These are phyloP conservation scores for Trichoderma gamsii DNA, from an alignment of 495 filamentous ascomycete genomes.

Conservation along the genomic window DNA sequence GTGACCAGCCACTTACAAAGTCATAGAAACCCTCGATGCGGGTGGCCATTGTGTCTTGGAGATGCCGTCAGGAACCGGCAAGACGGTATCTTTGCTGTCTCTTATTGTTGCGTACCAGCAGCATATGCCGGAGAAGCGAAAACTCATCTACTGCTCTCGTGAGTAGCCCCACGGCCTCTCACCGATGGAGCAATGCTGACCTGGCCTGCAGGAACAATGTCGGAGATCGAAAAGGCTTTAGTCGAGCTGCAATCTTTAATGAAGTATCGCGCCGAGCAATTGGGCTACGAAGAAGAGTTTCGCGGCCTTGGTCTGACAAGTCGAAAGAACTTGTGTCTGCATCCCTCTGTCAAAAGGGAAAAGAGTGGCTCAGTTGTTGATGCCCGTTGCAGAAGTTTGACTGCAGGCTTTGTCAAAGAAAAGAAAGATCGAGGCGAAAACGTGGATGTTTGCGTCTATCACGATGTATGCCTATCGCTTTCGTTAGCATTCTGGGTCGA, in stretches of 20 bases:
- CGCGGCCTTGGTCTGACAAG: slow-evolving; percentile 86
- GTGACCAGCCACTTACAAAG: slow-evolving; percentile 12
- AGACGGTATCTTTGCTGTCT: slow-evolving; percentile 91
- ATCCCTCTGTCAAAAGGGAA: slow-evolving; percentile 90
- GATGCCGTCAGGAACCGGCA: slow-evolving; percentile 99
- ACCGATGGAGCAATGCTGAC: not conserved
- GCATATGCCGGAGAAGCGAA: slow-evolving; percentile 81
- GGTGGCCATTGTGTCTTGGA: slow-evolving; percentile 96
- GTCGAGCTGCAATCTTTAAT: slow-evolving; percentile 87
- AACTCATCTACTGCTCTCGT: slow-evolving; percentile 98
- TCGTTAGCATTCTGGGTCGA: not conserved
- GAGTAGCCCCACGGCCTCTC: not conserved
- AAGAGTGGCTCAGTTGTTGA: slow-evolving; percentile 93
- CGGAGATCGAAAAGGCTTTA: slow-evolving; percentile 91
- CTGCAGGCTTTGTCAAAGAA: slow-evolving; percentile 93
- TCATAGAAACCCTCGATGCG: slow-evolving; percentile 74
- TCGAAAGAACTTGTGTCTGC: slow-evolving; percentile 94
- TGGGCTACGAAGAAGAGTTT: slow-evolving; percentile 88
- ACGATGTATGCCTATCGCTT: slow-evolving; percentile 56
- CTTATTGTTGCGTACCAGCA: slow-evolving; percentile 95
- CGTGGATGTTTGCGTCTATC: slow-evolving; percentile 89
- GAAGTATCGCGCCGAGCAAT: slow-evolving; percentile 82
- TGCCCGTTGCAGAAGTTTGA: slow-evolving; percentile 88
- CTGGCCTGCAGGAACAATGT: slow-evolving; percentile 61
- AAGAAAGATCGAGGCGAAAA: slow-evolving; percentile 93